Evolutionary conservation across 148 eudicot genomes (phyloP), one percentile per base, ranked within the genome.

Genomic region (Persicaria maculosa): DNA sequence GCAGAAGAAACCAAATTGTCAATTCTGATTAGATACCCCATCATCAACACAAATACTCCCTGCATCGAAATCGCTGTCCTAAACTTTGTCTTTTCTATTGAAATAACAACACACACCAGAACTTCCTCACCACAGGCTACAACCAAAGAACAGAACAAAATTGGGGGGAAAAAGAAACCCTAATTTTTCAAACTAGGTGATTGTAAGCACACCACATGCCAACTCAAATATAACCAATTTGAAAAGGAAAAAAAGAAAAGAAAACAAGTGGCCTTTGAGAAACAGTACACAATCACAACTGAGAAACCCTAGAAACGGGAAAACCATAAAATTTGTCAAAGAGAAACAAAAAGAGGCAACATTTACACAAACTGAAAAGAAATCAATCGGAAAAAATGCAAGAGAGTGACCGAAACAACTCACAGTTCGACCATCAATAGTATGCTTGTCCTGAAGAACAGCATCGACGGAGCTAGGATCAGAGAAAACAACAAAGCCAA

Each of bases 401-500:
- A 44, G 16, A 7, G 46, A 44, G 9, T 1, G 43, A 46, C n/a
- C 55, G 59, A 54, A 15, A 25, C 19, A 15, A 0, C 85, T 79
- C 74, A 93, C 95, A 82, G 94, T 81, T 74, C 98, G 78, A 17
- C 93, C 95, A 79, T 93, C 98, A 50, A 93, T 89, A 73, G 80
- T 81, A 58, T 94, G 97, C 10, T 80, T 81, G 52, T 94, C 95
- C 72, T 83, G 88, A 81, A 94, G 91, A 82, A 94, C 90, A 47
- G 86, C 72, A 80, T 93, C 98, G 43, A 91, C 72, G 64, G 88
- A 79, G 69, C 85, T 72, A 50, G 97, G 98, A 87, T 93, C 98
- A 59, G 97, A 79, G 53, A 93, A 93, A 1, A 87, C 86, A 47
- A 94, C 91, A 79, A 94, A 94, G 0, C 91, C 98, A 79, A 94